phyloP scores from a whole-genome alignment of 2,329 filamentous ascomycete genomes.

The Cladosporium colombiae region DNA sequence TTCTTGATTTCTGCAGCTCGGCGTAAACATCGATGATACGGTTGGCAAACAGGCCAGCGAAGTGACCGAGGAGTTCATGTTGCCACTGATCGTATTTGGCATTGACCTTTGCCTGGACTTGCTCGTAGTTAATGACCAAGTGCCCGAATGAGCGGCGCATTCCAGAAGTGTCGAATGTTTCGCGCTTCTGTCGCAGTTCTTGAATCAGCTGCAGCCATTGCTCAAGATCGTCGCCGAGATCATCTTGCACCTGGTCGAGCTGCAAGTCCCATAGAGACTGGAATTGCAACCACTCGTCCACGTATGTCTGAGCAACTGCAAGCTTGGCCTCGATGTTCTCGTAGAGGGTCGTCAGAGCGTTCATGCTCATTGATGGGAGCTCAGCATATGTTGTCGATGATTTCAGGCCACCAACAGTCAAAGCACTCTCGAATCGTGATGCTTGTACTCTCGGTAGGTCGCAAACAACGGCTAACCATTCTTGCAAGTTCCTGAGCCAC shows the following conservation, averaged over 20 bases:
- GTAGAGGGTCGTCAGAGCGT: constrained; percentile 78
- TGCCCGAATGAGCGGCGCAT: constrained; percentile 91
- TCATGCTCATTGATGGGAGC: constrained; percentile 79
- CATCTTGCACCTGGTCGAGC: constrained; percentile 90
- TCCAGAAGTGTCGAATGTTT: constrained; percentile 96
- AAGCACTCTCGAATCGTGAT: constrained; percentile 87
- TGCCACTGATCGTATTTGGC: constrained; percentile 99
- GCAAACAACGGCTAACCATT: constrained; percentile 91
- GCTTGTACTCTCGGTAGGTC: constrained; percentile 93
- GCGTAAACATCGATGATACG: constrained; percentile 91
- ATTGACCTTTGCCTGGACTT: constrained; percentile 98
- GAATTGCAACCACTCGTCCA: constrained; percentile 98
- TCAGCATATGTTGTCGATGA: constrained; percentile 76
- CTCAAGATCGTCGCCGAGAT: constrained; percentile 85
- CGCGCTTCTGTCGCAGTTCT: constrained; percentile 91
- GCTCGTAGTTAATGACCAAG: constrained; percentile 94
- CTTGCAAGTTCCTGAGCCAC: constrained; percentile 90
- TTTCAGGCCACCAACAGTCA: constrained; percentile 58
- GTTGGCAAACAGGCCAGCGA: constrained; percentile 81
- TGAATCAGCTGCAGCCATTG: constrained; percentile 95
- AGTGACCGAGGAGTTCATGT: constrained; percentile 92
- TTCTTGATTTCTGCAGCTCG: constrained; percentile 86
- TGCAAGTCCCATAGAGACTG: constrained; percentile 98
- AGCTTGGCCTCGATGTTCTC: constrained; percentile 80
- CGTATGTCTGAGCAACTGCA: constrained; percentile 75